Percentiles rank a stretch among this genome's conserved stretches.
These are phyloP conservation scores for rapeseed (Brassica napus) DNA, from an alignment of 345 rosid species.

Conservation along the genomic window DNA sequence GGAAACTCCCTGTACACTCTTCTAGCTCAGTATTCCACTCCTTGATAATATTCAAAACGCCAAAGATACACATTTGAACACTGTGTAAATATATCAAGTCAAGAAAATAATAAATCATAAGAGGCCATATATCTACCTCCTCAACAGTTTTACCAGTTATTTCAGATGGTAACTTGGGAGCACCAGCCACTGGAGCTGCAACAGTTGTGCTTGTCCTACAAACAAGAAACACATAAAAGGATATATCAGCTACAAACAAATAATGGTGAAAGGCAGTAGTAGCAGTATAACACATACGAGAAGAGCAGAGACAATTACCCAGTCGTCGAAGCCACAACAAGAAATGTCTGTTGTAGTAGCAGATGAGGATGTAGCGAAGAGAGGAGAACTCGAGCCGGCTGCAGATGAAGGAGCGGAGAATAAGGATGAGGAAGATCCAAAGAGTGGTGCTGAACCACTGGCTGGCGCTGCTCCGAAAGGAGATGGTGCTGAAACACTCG, in stretches of 20 bases:
- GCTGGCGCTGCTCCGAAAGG: slow-evolving; percentile 32
- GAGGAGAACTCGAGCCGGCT: slow-evolving; percentile 41
- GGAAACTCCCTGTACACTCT: slow-evolving; percentile 86
- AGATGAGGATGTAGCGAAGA: slow-evolving; percentile 43
- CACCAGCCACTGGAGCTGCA: slow-evolving; percentile 47
- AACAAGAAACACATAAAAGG: slow-evolving; percentile 27
- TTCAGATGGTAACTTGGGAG: slow-evolving; percentile 85
- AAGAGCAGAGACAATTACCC: slow-evolving; percentile 49
- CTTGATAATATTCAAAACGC: slow-evolving; percentile 71
- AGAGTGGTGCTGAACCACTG: slow-evolving; percentile 23
- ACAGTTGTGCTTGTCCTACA: slow-evolving; percentile 60
- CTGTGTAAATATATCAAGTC: neutral
- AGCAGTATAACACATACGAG: neutral
- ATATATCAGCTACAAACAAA: slow-evolving; percentile 11
- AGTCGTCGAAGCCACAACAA: slow-evolving; percentile 64
- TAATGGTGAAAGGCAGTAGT: neutral
- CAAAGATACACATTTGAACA: slow-evolving; percentile 1
- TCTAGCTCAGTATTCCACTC: slow-evolving; percentile 96
- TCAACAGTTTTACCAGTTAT: slow-evolving; percentile 90
- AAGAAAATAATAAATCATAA: neutral
- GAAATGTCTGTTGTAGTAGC: slow-evolving; percentile 52
- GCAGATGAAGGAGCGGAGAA: slow-evolving; percentile 22
- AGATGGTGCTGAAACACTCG: slow-evolving; percentile 24
- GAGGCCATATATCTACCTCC: slow-evolving; percentile 54
- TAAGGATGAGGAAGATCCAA: slow-evolving; percentile 38